phyloP scores from a whole-genome alignment of 495 filamentous ascomycete species.

The Penicillium steckii region DNA sequence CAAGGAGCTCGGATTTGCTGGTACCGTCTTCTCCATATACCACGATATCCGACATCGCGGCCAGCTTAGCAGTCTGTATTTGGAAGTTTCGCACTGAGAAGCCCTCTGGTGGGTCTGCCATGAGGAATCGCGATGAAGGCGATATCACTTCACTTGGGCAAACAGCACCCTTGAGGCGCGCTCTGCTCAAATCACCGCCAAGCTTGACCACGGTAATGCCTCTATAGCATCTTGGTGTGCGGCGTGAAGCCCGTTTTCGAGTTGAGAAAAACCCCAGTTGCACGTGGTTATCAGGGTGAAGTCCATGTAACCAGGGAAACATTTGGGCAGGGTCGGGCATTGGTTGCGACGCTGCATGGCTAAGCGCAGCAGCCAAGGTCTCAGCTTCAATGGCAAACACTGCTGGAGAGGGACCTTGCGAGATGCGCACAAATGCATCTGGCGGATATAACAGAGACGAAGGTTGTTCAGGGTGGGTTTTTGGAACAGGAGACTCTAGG shows the following conservation, averaged over 20 bases:
- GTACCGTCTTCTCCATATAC: constrained; percentile 76
- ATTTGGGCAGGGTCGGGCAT: constrained; percentile 79
- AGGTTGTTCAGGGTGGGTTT: constrained; percentile 42
- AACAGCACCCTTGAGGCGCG: constrained; percentile 83
- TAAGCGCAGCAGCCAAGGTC: constrained; percentile 67
- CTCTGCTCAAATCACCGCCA: constrained; percentile 70
- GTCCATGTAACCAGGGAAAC: constrained; percentile 96
- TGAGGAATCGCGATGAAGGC: constrained; percentile 39
- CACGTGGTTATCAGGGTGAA: constrained; percentile 86
- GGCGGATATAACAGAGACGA: constrained; percentile 76
- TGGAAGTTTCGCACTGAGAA: constrained; percentile 92
- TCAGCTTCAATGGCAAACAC: constrained; percentile 72
- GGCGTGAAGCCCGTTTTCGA: constrained; percentile 66
- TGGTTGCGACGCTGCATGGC: constrained; percentile 71
- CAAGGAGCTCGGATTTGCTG: constrained; percentile 53
- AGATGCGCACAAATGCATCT: constrained; percentile 56
- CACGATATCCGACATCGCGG: constrained; percentile 85
- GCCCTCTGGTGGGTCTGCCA: constrained; percentile 80
- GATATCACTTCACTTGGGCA: constrained; percentile 73
- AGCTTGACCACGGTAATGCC: constrained; percentile 87
- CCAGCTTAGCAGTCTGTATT: constrained; percentile 88
- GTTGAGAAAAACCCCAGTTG: constrained; percentile 87
- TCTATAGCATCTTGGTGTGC: constrained; percentile 76
- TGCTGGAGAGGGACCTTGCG: constrained; percentile 48
- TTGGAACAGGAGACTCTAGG: constrained; percentile 39